Conservation (phyloP, 108 stramenopile species). For the Skeletonema menzelii region DNA sequence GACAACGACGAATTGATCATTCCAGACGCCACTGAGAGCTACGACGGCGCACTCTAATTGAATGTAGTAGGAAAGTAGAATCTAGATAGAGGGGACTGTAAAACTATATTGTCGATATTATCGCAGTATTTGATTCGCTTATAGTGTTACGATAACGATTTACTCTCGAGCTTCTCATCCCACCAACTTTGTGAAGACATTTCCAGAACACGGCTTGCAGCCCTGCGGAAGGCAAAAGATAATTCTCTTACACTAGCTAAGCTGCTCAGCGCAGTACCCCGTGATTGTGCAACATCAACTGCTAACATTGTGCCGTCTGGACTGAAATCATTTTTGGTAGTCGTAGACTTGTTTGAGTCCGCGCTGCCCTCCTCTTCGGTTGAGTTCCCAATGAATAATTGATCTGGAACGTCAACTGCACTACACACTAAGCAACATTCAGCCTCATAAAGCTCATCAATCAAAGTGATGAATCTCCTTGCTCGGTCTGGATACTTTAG, state of each 20-base stretch:
- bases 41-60: slow-evolving; percentile 45
- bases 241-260: slow-evolving; percentile 86
- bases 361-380: slow-evolving; percentile 11
- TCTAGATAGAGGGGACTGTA: not conserved
- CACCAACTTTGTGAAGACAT: slow-evolving; percentile 86
- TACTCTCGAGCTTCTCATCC: slow-evolving; percentile 36
- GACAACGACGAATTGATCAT: slow-evolving; percentile 35
- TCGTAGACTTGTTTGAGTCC: slow-evolving; percentile 8
- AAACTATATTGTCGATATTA: not conserved
- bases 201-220: slow-evolving; percentile 82
- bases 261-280: slow-evolving; percentile 59
- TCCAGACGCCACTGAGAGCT: slow-evolving; percentile 30
- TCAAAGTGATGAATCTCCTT: slow-evolving; percentile 95
- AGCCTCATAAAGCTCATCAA: slow-evolving; percentile 97
- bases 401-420: slow-evolving; percentile 46
- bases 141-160: not conserved
- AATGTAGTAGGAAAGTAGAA: slow-evolving; percentile 7
- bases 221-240: slow-evolving; percentile 81
- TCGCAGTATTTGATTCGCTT: not conserved
- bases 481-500: slow-evolving; percentile 76
- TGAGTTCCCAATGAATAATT: slow-evolving; percentile 49
- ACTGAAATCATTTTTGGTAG: slow-evolving; percentile 1
- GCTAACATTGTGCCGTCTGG: slow-evolving; percentile 32
- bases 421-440: slow-evolving; percentile 69
- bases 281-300: slow-evolving; percentile 56